phyloP scores from a whole-genome alignment of 306 rosid genomes.

The Glycine latifolia region DNA sequence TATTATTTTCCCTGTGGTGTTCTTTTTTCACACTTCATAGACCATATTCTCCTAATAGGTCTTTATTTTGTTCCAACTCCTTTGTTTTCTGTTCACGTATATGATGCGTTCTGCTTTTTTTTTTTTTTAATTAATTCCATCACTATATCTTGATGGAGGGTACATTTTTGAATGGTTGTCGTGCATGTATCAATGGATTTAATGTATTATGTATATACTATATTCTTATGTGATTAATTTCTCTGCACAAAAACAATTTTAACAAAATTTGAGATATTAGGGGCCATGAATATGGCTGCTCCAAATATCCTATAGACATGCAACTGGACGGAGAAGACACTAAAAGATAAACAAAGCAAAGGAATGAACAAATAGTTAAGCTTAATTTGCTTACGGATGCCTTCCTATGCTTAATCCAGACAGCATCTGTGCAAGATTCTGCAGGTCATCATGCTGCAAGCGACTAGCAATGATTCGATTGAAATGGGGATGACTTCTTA shows the following conservation, averaged over 20 bases:
- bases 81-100: no score
- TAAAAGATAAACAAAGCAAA: conserved; percentile 27
- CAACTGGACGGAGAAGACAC: neutral
- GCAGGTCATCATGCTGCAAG: conserved; percentile 65
- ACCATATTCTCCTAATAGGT: no score
- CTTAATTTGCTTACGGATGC: conserved; percentile 73
- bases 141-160: neutral
- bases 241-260: neutral
- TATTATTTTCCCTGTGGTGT: no score
- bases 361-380: conserved; percentile 38
- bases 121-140: no score
- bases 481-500: conserved; percentile 86
- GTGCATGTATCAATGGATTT: conserved; percentile 10
- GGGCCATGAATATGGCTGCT: conserved; percentile 1
- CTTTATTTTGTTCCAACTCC: no score
- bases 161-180: neutral
- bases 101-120: no score
- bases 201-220: neutral
- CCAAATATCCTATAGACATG: conserved; percentile 4
- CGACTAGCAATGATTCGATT: conserved; percentile 64
- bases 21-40: no score
- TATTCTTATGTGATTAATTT: conserved; percentile 1
- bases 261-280: neutral
- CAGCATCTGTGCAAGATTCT: conserved; percentile 69
- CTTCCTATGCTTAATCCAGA: conserved; percentile 86